Conservation (phyloP, 495 filamentous ascomycete genomes). For the Xylaria intraflava region DNA sequence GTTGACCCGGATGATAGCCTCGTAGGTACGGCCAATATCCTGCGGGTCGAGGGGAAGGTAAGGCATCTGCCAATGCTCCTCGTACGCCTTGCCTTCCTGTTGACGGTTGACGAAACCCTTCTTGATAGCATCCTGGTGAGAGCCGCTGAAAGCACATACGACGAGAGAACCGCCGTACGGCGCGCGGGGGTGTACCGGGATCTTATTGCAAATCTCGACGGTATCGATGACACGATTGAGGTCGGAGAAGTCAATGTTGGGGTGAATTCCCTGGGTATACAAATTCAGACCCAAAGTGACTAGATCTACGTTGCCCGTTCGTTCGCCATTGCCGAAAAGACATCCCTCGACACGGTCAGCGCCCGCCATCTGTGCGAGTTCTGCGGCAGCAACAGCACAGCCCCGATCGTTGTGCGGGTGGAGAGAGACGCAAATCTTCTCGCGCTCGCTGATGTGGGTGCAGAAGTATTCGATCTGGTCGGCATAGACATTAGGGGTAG, state of each 20-base stretch:
- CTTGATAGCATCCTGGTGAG: slow-evolving; percentile 96
- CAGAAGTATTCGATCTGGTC: slow-evolving; percentile 98
- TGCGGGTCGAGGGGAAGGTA: slow-evolving; percentile 91
- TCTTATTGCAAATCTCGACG: slow-evolving; percentile 90
- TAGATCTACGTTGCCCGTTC: slow-evolving; percentile 93
- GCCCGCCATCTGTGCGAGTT: slow-evolving; percentile 95
- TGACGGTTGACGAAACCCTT: slow-evolving; percentile 83
- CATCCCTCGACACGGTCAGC: slow-evolving; percentile 93
- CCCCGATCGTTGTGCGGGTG: slow-evolving; percentile 96
- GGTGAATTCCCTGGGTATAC: slow-evolving; percentile 90
- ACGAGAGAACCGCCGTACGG: slow-evolving; percentile 90
- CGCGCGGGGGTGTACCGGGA: slow-evolving; percentile 80
- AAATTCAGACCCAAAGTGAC: slow-evolving; percentile 93
- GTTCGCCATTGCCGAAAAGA: slow-evolving; percentile 91
- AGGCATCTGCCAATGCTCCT: slow-evolving; percentile 65
- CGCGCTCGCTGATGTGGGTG: slow-evolving; percentile 66
- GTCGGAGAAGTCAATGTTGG: slow-evolving; percentile 86
- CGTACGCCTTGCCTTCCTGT: slow-evolving; percentile 47
- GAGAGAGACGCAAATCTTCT: slow-evolving; percentile 76
- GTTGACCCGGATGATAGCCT: slow-evolving; percentile 97
- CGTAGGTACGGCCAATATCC: slow-evolving; percentile 93
- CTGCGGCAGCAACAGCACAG: slow-evolving; percentile 76
- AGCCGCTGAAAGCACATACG: slow-evolving; percentile 82
- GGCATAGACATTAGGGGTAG: slow-evolving; percentile 92
- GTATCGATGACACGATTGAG: slow-evolving; percentile 81